A percentile compares a stretch with the other conserved stretches of the same genome.
Evolutionary conservation across 176 grass and related monocot species (phyloP).

Genomic region (Stipa capillata): DNA sequence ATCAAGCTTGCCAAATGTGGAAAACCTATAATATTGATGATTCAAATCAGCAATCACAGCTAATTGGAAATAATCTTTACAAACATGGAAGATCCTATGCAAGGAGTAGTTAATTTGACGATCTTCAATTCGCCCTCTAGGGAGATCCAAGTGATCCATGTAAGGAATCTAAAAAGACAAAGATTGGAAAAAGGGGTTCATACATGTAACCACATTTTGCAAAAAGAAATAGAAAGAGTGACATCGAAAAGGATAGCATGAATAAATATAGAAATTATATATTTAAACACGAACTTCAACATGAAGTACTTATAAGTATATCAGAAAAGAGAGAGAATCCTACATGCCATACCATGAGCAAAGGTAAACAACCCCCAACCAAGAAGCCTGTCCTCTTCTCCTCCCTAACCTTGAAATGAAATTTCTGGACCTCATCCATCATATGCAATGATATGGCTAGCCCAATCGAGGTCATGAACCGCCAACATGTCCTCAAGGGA

Average conservation of each 20-base stretch:
- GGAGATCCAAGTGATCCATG: background rate
- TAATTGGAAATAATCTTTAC: background rate
- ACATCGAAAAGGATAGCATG: background rate
- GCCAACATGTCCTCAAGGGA: background rate
- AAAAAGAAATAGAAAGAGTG: background rate
- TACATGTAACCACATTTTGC: background rate
- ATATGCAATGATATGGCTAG: background rate
- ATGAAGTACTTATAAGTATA: background rate
- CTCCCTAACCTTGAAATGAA: background rate
- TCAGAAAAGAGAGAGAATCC: no score
- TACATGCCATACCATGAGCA: background rate
- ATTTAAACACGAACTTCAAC: background rate
- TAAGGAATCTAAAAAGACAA: background rate
- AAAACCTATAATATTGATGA: background rate
- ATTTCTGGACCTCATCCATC: slow-evolving; percentile 4
- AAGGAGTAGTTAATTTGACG: slow-evolving; percentile 1
- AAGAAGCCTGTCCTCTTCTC: background rate
- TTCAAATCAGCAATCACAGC: background rate
- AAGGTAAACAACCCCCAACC: background rate
- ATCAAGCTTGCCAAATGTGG: background rate
- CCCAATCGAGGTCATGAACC: background rate
- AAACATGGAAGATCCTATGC: slow-evolving; percentile 2
- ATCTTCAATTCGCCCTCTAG: background rate
- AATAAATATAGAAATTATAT: background rate
- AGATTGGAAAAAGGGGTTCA: background rate